Conservation (phyloP, 371 early-diverging fungal genomes). For the Mortierella sp. region DNA sequence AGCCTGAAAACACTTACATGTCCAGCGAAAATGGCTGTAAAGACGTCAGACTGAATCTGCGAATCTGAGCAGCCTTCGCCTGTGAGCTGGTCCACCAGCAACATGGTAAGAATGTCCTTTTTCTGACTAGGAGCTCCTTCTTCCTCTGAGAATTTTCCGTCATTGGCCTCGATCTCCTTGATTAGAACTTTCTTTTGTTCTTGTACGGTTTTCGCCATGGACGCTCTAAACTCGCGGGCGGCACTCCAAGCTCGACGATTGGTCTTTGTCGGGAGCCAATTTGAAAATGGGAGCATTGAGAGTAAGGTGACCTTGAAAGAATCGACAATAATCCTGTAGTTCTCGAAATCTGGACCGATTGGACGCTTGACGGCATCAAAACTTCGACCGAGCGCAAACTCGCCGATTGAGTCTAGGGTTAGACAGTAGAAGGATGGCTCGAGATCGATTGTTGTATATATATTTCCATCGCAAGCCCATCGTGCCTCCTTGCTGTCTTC, state of each 20-base stretch:
- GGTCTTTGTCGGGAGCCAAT: conserved; percentile 51
- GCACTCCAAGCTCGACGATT: conserved; percentile 52
- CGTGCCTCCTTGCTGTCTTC: background rate
- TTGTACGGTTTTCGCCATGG: conserved; percentile 30
- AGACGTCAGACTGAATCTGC: conserved; percentile 46
- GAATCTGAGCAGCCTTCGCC: conserved; percentile 32
- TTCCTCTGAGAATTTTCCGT: conserved; percentile 33
- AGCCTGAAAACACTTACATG: conserved; percentile 27
- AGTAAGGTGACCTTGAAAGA: conserved; percentile 43
- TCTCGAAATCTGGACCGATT: conserved; percentile 46
- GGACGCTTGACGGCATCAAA: conserved; percentile 46
- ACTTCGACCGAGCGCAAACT: conserved; percentile 48
- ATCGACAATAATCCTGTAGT: conserved; percentile 51
- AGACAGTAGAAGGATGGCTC: conserved; percentile 47
- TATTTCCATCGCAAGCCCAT: conserved; percentile 29
- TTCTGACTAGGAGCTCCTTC: conserved; percentile 38
- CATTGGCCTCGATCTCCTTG: conserved; percentile 28
- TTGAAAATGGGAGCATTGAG: conserved; percentile 40
- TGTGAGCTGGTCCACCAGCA: conserved; percentile 41
- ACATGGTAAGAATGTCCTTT: conserved; percentile 53
- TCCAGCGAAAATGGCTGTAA: conserved; percentile 48
- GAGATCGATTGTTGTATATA: conserved; percentile 36
- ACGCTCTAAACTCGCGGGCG: conserved; percentile 28
- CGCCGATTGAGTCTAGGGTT: conserved; percentile 49
- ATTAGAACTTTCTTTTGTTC: conserved; percentile 31